Evolutionary conservation across 495 filamentous ascomycete species (phyloP), one percentile per base, ranked within the genome.

Genomic region (Daldinia concentrica): DNA sequence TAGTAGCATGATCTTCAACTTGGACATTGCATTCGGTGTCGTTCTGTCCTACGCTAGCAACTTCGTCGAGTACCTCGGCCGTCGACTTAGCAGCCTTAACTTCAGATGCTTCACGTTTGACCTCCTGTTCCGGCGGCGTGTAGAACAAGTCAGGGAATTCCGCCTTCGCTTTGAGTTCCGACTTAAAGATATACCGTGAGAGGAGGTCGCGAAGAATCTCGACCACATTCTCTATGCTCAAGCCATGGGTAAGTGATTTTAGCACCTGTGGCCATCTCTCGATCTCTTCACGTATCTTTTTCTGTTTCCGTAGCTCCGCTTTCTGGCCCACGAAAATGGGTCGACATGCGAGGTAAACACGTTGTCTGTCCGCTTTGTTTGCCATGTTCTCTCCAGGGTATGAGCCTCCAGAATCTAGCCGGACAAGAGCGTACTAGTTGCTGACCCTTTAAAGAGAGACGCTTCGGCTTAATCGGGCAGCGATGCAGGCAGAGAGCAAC

Each of bases 141-240:
- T 61, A 64, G 60, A 78, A 80, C 22, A 81, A 67, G 52, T 79
- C 78, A 17, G 79, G 79, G 63, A 78, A 79, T 64, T 69, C 73
- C 48, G 74, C 74, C 66, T 77, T 79, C 37, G 78, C 76, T 50
- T 74, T 73, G 43, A 72, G 39, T 43, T 79, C 74, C 34, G 78
- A 79, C 61, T 76, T 62, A 63, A 81, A 81, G 22, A 81, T 54
- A 1, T 66, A 30, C 17, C 73, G 58, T 50, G 76, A 71, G 51
- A 79, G 51, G 19, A 80, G 68, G 41, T 55, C 58, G 56, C 78
- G 76, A 36, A 77, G 26, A 22, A 80, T 79, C 24, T 71, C 71
- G 19, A 71, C 63, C 30, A 78, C 73, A 30, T 75, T 76, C 14
- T 79, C 69, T 45, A 66, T 29, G 14, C 67, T 69, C 17, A 79